Evolutionary conservation across 257 asterid species (phyloP).

Genomic region (Capsicum rhomboideum): DNA sequence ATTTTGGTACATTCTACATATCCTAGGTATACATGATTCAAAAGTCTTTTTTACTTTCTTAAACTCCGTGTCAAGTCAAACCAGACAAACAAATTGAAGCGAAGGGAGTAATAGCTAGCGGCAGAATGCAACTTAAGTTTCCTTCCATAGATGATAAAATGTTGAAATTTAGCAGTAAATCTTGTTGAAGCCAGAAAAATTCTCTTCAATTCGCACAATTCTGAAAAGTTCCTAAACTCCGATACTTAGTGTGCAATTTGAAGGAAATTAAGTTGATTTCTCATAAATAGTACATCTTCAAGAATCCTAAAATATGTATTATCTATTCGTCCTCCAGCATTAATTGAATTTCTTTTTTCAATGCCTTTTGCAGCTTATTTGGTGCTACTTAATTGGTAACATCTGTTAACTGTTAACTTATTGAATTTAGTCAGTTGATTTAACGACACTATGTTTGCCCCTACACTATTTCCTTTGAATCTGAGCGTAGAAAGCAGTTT

Average conservation of each 20-base stretch:
- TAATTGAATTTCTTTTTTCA: not conserved
- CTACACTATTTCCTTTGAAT: not conserved
- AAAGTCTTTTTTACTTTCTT: too few relatives aligned
- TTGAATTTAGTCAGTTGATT: not conserved
- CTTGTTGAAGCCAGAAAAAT: not conserved
- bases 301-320: not conserved
- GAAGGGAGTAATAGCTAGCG: not conserved
- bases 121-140: not conserved
- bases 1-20: too few relatives aligned
- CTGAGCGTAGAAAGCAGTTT: not conserved
- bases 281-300: not conserved
- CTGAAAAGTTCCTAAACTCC: not conserved
- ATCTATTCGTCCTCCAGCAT: not conserved
- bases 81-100: too few relatives aligned
- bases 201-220: not conserved
- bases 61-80: too few relatives aligned
- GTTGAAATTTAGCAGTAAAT: not conserved
- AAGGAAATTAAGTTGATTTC: not conserved
- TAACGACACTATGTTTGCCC: not conserved
- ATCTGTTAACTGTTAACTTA: not conserved
- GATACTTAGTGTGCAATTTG: too few relatives aligned
- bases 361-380: not conserved
- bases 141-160: not conserved
- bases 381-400: not conserved
- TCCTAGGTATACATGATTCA: too few relatives aligned